phyloP scores from a whole-genome alignment of 176 grass and related monocot genomes.

The Zizania latifolia region DNA sequence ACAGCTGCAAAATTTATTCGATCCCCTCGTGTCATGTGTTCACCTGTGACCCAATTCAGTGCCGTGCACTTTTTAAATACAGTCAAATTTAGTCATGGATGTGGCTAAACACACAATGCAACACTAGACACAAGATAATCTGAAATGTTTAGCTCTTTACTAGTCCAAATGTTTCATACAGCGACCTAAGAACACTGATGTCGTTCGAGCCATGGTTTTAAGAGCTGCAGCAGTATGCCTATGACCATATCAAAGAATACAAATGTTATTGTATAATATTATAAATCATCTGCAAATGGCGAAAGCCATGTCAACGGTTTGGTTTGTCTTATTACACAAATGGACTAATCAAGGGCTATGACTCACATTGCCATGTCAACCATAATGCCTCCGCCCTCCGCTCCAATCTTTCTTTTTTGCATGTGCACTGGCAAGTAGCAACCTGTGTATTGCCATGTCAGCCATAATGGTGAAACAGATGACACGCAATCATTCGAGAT shows the following conservation, averaged over 20 bases:
- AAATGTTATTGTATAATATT: neutral
- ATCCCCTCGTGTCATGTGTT: neutral
- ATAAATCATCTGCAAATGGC: neutral
- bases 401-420: no score
- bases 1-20: no score
- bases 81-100: no score
- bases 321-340: neutral
- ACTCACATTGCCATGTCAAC: neutral
- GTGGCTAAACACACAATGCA: no score
- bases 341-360: neutral
- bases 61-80: neutral
- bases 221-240: neutral
- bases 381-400: no score
- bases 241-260: neutral
- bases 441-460: no score
- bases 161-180: neutral
- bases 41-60: neutral
- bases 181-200: neutral
- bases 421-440: no score
- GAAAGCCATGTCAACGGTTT: neutral
- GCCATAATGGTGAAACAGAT: no score
- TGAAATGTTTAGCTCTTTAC: no score
- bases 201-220: neutral
- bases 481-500: no score
- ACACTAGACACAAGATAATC: no score